Base-by-base conservation (phyloP, 2,329 filamentous ascomycete species). In the Cladosporium oxysporum region DNA sequence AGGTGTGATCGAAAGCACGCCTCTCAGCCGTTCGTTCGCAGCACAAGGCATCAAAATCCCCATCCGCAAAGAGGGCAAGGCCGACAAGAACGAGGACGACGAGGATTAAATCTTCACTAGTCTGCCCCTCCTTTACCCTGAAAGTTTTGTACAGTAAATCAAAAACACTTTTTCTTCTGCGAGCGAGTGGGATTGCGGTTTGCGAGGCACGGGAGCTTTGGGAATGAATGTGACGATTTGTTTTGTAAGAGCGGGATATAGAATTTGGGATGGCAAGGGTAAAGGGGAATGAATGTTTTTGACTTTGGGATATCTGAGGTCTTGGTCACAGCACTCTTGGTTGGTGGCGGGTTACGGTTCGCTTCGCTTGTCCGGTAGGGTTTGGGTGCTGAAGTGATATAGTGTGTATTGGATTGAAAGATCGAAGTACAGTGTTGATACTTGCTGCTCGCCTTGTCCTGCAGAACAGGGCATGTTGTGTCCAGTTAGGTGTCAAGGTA, bases 1-100 rank as follows among this genome's bases (percentile, higher is more conserved):
- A 0, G 95, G 95, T 49, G 95, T 99, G 1, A 97, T 96, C 66
- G 94, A 98, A 77, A 96, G 91, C 77, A 99, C 95, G 0, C 80
- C 88, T 4, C 82, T 98, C 21, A 97, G 93, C 84, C 97, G 96
- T 78, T 91, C 88, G 68, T 98, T 99, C 80, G 94, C 95, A 3
- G 84, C 87, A 1, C 95, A 99, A 75, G 95, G 95, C 28, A 96
- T 97, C 79, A 97, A 97, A 79, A 97, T 98, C 28, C 94, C 94
- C 0, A 97, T 98, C 64, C 84, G 94, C 26, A 97, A 97, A 79
- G 94, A 97, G 68, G 75, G 82, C 73, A 79, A 85, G 78, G 74
- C 79, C 69, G 62, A 81, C 66, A 74, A 72, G 50, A 80, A 80
- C 44, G 78, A 79, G 58, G 77, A 80, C 23, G 80, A 83, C 55